A percentile compares a stretch with the other conserved stretches of the same genome.
Conservation (phyloP, 2,329 filamentous ascomycete species). For the Cyanodermella asteris region DNA sequence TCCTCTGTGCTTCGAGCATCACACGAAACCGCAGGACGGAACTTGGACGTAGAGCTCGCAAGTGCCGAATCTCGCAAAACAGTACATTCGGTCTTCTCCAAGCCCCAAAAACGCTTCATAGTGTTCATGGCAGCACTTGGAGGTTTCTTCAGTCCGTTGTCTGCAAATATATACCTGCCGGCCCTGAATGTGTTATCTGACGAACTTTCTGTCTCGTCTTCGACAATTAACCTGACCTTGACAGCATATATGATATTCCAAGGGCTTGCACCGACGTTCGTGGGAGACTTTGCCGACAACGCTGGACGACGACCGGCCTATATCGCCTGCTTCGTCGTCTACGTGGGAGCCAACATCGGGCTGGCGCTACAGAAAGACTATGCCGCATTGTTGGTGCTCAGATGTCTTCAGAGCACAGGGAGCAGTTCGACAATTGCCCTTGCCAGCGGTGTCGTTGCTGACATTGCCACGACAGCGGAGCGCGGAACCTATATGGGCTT, state of each 20-base stretch:
- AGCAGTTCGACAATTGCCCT: slow-evolving; percentile 20
- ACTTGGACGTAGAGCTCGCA: too few species aligned
- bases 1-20: too few species aligned
- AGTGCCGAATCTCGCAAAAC: too few species aligned
- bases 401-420: slow-evolving; percentile 23
- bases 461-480: slow-evolving; percentile 19
- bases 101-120: slow-evolving; percentile 14
- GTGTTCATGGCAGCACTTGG: slow-evolving; percentile 18
- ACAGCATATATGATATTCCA: slow-evolving; percentile 25
- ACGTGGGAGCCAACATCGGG: slow-evolving; percentile 20
- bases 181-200: slow-evolving; percentile 15
- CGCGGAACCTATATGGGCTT: slow-evolving; percentile 21
- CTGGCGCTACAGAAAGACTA: slow-evolving; percentile 19
- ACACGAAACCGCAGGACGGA: too few species aligned
- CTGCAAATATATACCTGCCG: slow-evolving; percentile 25
- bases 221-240: slow-evolving; percentile 13
- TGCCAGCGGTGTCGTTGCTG: slow-evolving; percentile 18
- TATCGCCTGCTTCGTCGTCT: slow-evolving; percentile 22
- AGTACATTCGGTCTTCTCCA: slow-evolving; percentile 6
- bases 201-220: slow-evolving; percentile 12
- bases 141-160: slow-evolving; percentile 22
- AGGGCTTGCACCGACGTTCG: slow-evolving; percentile 29
- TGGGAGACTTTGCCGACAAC: slow-evolving; percentile 29
- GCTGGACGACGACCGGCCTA: slow-evolving; percentile 29
- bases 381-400: slow-evolving; percentile 15